Base-by-base conservation (phyloP, 306 rosid genomes). In the Calophaca sinica region DNA sequence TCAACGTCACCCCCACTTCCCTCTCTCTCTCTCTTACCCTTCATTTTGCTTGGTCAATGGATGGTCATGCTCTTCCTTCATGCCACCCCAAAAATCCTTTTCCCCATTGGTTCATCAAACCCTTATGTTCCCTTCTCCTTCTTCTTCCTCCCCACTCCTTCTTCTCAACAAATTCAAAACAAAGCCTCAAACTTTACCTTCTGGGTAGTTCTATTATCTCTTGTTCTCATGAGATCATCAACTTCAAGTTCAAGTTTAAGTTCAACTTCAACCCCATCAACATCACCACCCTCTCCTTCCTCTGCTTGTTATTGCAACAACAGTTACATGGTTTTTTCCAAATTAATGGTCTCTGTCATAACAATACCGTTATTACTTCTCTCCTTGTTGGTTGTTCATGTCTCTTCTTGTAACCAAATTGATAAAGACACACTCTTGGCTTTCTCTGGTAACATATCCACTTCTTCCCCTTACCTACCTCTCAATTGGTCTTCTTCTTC, bases 401-500 rank as follows among this genome's bases (percentile, higher is more conserved):
- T 73, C 29, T 82, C 88, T 5, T 70, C 73, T 58, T 93, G 98
- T 67, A 29, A 55, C 82, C 79, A 72, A 64, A 32, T 63, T 31
- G 97, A 93, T 32, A 78, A 50, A 7, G 86, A 75, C 32, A 78
- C 89, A 3, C 96, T 93, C 33, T 80, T 81, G 83, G 66, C 75
- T 7, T 93, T 84, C 62, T 51, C n/a, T 33, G 20, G 58, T 6
- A 81, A 65, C 60, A 45, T 88, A 32, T 71, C 90, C 4, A 46
- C 62, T 5, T 35, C 76, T 46, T 52, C 85, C 2, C 2, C 82
- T 42, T 14, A 72, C 58, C 53, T 45, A 38, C 57, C 85, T 28
- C 89, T 90, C 66, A 83, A 86, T 54, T 92, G 97, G 99, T 73
- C 89, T 65, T 9, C 44, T 60, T 78, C 96, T 5, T 7, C 28